Base-by-base conservation (phyloP, 2,329 filamentous ascomycete genomes). In the Neofusicoccum kwambonambiense region DNA sequence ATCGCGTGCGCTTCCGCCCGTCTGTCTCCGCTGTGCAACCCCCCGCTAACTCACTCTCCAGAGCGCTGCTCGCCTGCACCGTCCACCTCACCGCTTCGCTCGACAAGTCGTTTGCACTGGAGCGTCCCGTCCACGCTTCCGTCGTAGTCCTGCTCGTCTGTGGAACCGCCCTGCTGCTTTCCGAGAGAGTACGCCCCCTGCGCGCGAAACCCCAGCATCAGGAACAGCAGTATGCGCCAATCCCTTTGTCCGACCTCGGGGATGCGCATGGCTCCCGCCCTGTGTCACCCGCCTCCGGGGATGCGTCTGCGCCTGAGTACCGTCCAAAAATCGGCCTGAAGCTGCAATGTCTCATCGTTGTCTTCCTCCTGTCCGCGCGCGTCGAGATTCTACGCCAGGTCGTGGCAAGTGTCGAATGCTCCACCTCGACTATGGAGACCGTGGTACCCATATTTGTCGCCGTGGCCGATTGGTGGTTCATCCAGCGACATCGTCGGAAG, bases 71-170 rank as follows among this genome's bases (percentile, higher is more conserved):
- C 65, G 67, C 73, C 70, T 73, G 72, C 68, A 71, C 71, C 50
- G 68, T 67, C 35, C 76, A 76, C 67, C 69, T 77, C 66, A 70
- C 71, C 58, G 72, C 72, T 54, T 68, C 71, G 34, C 67, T 73
- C 31, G 69, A 73, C 50, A 71, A 73, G 60, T 76, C 75, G 12
- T 76, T 76, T 62, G 74, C 74, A 64, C 67, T 76, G 62, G 74
- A 77, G 67, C 74, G 75, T 64, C 75, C 75, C 49, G 69, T 77
- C 60, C 75, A 76, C 67, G 73, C 74, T 4, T 62, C 68, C 64
- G 71, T 67, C 62, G 58, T 72, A n/a, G 69, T 77, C 19, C 64
- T 77, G 67, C 68, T 75, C 62, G 66, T 76, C 22, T 73, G 71
- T 31, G 75, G 75, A 34, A 69, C 75, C 44, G 71, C 72, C 64